Percentiles rank a stretch among this genome's conserved stretches.
These are phyloP conservation scores for Solanum phureja DNA, from an alignment of 257 asterid genomes.

Conservation along the genomic window DNA sequence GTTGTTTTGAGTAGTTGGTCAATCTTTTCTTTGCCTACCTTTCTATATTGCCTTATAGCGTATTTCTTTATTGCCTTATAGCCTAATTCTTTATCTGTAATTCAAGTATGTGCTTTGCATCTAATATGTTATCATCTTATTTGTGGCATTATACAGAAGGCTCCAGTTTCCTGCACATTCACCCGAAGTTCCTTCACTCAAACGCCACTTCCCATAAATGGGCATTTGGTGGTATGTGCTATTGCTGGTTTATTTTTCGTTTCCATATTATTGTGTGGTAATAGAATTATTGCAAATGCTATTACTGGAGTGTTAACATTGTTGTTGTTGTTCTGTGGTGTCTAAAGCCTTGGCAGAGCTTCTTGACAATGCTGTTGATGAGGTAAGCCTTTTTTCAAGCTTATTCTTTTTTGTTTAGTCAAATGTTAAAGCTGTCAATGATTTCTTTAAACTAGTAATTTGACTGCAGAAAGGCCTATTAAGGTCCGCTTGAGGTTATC, in stretches of 20 bases:
- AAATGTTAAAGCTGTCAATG: neutral
- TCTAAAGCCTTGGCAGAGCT: constrained; percentile 87
- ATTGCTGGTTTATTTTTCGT: neutral
- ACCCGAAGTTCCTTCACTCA: constrained; percentile 94
- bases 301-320: neutral
- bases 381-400: constrained; percentile 34
- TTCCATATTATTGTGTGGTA: neutral
- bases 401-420: neutral
- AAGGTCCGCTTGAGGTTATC: neutral
- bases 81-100: neutral
- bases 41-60: neutral
- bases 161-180: constrained; percentile 61
- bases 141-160: constrained; percentile 47
- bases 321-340: neutral
- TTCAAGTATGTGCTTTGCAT: neutral
- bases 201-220: constrained; percentile 98
- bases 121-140: neutral
- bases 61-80: neutral
- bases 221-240: constrained; percentile 88
- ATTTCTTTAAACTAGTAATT: neutral
- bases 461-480: neutral
- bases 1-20: neutral
- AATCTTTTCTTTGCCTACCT: neutral
- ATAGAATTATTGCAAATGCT: neutral
- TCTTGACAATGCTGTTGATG: constrained; percentile 87